phyloP scores from a whole-genome alignment of 768 basidiomycete genomes.

The Amanita phalloides region DNA sequence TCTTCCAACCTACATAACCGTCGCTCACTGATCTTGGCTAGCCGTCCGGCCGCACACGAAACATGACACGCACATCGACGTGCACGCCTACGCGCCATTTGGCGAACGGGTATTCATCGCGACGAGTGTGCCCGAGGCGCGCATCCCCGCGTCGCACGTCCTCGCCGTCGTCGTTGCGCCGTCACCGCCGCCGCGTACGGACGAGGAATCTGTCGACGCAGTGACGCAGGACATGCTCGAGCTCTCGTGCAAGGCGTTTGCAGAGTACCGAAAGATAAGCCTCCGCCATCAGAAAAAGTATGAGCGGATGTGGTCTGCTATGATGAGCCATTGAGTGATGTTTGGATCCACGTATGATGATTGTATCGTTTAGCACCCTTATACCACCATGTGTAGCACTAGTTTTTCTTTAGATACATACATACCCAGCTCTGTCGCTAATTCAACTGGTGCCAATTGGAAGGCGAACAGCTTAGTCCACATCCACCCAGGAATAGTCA shows the following conservation, averaged over 20 bases:
- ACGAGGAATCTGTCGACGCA: constrained; percentile 8
- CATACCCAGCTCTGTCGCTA: no score
- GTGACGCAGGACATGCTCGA: constrained; percentile 47
- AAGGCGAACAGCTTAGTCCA: no score
- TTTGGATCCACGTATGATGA: no score
- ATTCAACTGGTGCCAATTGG: no score
- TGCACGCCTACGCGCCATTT: constrained; percentile 53
- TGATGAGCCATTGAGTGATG: background rate
- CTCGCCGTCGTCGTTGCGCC: constrained; percentile 37
- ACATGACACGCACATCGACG: constrained; percentile 52
- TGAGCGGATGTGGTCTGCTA: constrained; percentile 41
- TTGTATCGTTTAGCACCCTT: no score
- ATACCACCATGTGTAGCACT: no score
- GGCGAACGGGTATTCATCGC: constrained; percentile 59
- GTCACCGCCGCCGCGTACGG: background rate
- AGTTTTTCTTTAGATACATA: no score
- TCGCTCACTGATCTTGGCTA: constrained; percentile 14
- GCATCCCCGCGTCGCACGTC: constrained; percentile 49
- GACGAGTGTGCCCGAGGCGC: constrained; percentile 46
- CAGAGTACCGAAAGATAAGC: constrained; percentile 44
- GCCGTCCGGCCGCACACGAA: constrained; percentile 45
- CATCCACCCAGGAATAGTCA: no score
- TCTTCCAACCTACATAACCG: background rate
- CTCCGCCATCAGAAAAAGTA: constrained; percentile 42
- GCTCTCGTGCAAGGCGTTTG: constrained; percentile 47